Evolutionary conservation across 257 asterid species (phyloP).

Genomic region (Pogostemon cablin): DNA sequence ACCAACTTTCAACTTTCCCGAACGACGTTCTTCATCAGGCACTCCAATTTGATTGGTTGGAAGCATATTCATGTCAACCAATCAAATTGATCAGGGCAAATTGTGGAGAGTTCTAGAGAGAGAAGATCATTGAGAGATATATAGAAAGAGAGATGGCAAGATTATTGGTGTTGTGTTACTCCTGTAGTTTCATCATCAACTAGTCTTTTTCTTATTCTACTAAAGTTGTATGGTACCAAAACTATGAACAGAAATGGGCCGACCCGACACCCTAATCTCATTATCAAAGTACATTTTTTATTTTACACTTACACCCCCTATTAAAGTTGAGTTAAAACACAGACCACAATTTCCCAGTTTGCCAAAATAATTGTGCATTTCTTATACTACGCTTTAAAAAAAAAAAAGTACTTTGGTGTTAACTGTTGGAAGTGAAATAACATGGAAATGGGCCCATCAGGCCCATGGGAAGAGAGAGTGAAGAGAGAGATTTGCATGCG

Average conservation of each 20-base stretch:
- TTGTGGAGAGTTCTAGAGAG: neutral
- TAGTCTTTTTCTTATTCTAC: too few species aligned
- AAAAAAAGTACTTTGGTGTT: too few species aligned
- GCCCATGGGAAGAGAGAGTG: too few species aligned
- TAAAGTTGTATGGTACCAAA: slow-evolving; percentile 1
- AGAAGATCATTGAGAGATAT: neutral
- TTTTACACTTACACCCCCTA: neutral
- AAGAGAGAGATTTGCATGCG: too few species aligned
- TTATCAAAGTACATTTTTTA: slow-evolving; percentile 8
- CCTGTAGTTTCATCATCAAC: too few species aligned
- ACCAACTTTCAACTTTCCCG: neutral
- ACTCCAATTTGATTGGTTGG: slow-evolving; percentile 23
- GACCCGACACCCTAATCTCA: slow-evolving; percentile 5
- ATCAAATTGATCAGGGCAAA: too few species aligned
- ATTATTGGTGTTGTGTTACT: neutral
- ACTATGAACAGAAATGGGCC: slow-evolving; percentile 18
- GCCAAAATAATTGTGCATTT: too few species aligned
- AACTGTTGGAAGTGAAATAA: too few species aligned
- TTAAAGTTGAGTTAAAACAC: neutral
- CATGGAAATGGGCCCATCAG: too few species aligned
- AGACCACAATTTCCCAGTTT: too few species aligned
- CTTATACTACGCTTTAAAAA: too few species aligned
- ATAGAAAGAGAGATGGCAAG: neutral
- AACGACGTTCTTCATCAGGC: slow-evolving; percentile 26
- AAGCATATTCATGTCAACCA: slow-evolving; percentile 30